Base-by-base conservation (phyloP, 306 rosid genomes). In the Prunus mira region DNA sequence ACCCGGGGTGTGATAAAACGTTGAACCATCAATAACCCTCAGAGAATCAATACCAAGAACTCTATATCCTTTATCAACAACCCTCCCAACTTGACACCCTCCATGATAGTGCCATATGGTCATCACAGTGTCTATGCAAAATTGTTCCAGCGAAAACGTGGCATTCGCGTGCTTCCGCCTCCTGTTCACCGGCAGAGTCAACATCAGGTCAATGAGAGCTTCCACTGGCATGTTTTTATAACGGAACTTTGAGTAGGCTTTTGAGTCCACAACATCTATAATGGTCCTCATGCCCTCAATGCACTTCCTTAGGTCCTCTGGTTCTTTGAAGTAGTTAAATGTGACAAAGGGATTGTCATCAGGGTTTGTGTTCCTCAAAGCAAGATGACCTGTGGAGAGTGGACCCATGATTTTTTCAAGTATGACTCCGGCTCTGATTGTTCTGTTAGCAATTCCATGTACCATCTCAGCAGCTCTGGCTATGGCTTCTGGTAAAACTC, bases 61-160 rank as follows among this genome's bases (percentile, higher is more conserved):
- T 69, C 84, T 89, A 62, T 89, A 86, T 46, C 86, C 76, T 72
- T 51, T 75, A 74, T 90, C 91, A 69, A 93, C 88, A 58, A 93
- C 97, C 66, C 74, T 86, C 41, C 87, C 90, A 74, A 72, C 25
- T 82, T 80, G 94, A 41, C 96, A 90, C 5, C 96, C 97, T 51
- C 97, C 96, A 86, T 92, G 97, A 78, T 86, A 90, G 82, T 92
- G 96, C 91, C 91, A 90, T 64, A 92, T 90, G 67, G 89, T 86
- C 82, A 90, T 67, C 28, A 90, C 91, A 13, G 93, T 93, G 82
- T 93, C 96, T 24, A 74, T 84, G 82, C 96, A 93, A 61, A 81
- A 93, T 38, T 90, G 93, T 64, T 89, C 84, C 78, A 93, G 65
- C 27, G 92, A 90, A 58, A 76, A 47, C 0, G 85, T 73, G 60